Evolutionary conservation across 2,329 filamentous ascomycete genomes (phyloP).

Genomic region (Aurifilum marmelostoma): DNA sequence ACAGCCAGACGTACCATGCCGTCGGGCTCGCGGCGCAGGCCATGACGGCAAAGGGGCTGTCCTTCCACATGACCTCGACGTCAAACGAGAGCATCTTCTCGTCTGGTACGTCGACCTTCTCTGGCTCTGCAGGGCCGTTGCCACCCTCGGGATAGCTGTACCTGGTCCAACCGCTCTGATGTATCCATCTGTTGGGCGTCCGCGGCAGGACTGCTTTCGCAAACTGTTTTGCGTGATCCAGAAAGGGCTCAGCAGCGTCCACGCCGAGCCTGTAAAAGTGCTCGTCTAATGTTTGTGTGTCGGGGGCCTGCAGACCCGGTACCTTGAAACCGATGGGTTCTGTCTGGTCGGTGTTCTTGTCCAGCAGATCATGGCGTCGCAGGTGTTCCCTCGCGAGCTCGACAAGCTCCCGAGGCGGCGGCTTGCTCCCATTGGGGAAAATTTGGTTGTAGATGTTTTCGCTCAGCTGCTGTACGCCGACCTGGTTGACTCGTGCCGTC

Average conservation of each 20-base stretch:
- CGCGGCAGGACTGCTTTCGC: conserved; percentile 62
- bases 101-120: conserved; percentile 74
- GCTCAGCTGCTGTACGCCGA: conserved; percentile 93
- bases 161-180: conserved; percentile 89
- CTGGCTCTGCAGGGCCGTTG: conserved; percentile 46
- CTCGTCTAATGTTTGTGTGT: conserved; percentile 73
- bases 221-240: conserved; percentile 76
- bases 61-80: conserved; percentile 95
- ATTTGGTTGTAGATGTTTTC: conserved; percentile 80
- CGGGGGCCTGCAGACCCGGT: conserved; percentile 71
- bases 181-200: conserved; percentile 72
- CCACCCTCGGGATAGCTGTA: conserved; percentile 84
- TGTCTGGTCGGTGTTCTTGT: conserved; percentile 81
- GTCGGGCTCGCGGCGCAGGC: conserved; percentile 88
- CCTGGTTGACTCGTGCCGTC: conserved; percentile 80
- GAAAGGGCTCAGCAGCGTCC: conserved; percentile 84
- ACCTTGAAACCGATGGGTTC: conserved; percentile 84
- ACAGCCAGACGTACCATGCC: conserved; percentile 97
- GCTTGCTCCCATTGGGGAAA: conserved; percentile 63
- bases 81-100: conserved; percentile 89
- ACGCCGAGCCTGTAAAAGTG: conserved; percentile 89
- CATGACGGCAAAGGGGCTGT: conserved; percentile 92
- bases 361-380: conserved; percentile 80
- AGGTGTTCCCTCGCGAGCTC: conserved; percentile 82
- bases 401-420: conserved; percentile 72